Percentiles rank a stretch among this genome's conserved stretches.
phyloP scores from a whole-genome alignment of 768 basidiomycete species.

The Tremella mesenterica region DNA sequence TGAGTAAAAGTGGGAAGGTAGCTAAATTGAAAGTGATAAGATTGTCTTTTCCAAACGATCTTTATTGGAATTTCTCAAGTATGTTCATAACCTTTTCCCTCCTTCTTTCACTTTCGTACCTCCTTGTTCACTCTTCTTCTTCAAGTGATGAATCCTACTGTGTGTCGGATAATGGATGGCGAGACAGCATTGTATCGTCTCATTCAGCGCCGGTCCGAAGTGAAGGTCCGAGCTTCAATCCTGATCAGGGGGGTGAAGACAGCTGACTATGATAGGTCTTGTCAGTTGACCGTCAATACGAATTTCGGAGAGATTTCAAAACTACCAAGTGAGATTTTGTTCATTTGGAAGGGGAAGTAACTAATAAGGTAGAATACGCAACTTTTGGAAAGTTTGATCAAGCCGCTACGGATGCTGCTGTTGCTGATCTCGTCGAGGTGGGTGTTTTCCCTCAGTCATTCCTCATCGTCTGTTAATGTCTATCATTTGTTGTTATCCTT shows the following conservation, averaged over 20 bases:
- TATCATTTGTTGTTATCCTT: too few species aligned
- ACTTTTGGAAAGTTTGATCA: conserved; percentile 40
- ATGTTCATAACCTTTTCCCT: conserved; percentile 1
- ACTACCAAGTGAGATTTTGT: conserved; percentile 36
- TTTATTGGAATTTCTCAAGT: conserved; percentile 45
- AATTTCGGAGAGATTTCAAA: conserved; percentile 42
- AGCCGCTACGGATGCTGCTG: conserved; percentile 42
- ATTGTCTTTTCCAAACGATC: conserved; percentile 45
- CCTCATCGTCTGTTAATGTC: too few species aligned
- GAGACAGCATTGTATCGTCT: too few species aligned
- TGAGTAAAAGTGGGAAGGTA: background rate
- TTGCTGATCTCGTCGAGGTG: conserved; percentile 43
- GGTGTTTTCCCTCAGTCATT: conserved; percentile 3
- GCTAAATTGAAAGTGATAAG: conserved; percentile 29
- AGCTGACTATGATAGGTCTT: conserved; percentile 11
- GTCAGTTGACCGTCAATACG: conserved; percentile 34
- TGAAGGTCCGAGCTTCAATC: too few species aligned
- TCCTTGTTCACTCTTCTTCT: too few species aligned
- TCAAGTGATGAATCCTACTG: too few species aligned
- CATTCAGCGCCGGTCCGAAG: background rate
- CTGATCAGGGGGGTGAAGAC: too few species aligned
- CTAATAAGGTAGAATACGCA: conserved; percentile 35
- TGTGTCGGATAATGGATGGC: too few species aligned
- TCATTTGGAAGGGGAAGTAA: background rate
- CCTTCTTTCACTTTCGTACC: too few species aligned